Percentiles rank a stretch among this genome's conserved stretches.
phyloP scores from a whole-genome alignment of 2,329 filamentous ascomycete species.

The Epichloe festucae region DNA sequence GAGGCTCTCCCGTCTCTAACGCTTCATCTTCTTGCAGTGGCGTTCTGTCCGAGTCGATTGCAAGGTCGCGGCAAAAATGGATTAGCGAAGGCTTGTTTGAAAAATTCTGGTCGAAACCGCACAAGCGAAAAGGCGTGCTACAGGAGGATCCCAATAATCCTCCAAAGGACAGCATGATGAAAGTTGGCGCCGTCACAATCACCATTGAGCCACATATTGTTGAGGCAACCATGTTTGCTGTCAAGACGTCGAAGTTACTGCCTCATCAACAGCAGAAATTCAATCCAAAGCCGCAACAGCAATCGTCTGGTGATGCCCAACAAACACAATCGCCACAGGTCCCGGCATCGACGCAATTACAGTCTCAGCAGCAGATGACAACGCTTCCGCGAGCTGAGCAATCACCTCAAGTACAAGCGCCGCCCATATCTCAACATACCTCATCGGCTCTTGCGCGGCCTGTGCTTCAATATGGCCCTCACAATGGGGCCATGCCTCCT shows the following conservation, averaged over 20 bases:
- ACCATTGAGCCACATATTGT: constrained; percentile 71
- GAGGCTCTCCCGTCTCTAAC: not conserved
- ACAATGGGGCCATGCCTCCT: constrained; percentile 48
- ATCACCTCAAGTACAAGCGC: not conserved
- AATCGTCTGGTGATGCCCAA: constrained; percentile 9
- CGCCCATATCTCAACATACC: not conserved
- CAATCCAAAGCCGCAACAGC: constrained; percentile 6
- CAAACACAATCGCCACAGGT: constrained; percentile 3
- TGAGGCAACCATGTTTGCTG: constrained; percentile 59
- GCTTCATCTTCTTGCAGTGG: constrained; percentile 37
- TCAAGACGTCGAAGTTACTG: constrained; percentile 48
- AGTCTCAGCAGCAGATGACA: constrained; percentile 11
- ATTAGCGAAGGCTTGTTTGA: constrained; percentile 60
- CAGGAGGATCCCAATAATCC: constrained; percentile 54
- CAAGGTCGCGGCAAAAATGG: constrained; percentile 62
- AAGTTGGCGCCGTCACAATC: constrained; percentile 60
- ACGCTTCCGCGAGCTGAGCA: not conserved
- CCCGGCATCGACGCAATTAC: constrained; percentile 1
- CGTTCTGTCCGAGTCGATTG: constrained; percentile 60
- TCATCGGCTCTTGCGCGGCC: constrained; percentile 28
- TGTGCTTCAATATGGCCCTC: constrained; percentile 52
- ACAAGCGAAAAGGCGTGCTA: constrained; percentile 51
- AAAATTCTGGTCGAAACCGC: constrained; percentile 64
- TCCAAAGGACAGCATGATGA: constrained; percentile 57
- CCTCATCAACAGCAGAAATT: constrained; percentile 18